A percentile compares a stretch with the other conserved stretches of the same genome.
Conservation (phyloP, 345 rosid species). For the Gossypium australe region DNA sequence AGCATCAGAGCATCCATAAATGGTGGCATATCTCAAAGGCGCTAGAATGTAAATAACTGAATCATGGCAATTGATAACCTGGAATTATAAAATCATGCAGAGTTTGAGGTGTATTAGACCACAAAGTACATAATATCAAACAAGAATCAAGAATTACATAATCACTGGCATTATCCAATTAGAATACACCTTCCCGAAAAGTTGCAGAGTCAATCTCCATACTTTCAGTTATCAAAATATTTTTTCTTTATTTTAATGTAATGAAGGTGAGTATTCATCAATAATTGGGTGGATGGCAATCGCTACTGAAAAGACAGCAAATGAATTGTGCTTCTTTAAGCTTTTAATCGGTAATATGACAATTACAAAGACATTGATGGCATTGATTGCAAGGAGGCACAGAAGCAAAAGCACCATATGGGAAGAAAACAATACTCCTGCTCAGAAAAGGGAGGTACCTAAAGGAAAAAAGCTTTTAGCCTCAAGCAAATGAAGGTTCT, state of each 20-base stretch:
- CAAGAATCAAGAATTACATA: background rate
- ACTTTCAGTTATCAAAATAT: background rate
- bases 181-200: background rate
- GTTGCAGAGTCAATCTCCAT: background rate
- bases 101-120: background rate
- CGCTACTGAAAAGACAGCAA: background rate
- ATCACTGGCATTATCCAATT: background rate
- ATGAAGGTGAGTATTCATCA: background rate
- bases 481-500: background rate
- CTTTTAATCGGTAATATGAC: background rate
- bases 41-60: conserved; percentile 89
- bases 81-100: conserved; percentile 24
- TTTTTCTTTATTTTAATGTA: background rate
- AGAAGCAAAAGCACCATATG: background rate
- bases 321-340: background rate
- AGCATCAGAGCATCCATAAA: conserved; percentile 96
- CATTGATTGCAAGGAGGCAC: background rate
- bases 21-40: conserved; percentile 82
- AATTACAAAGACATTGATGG: background rate
- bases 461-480: background rate
- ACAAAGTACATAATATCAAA: conserved; percentile 6
- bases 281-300: background rate
- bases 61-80: conserved; percentile 97
- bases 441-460: background rate
- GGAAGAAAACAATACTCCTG: background rate